Base-by-base conservation (phyloP, 345 rosid species). In the Aegle marmelos region DNA sequence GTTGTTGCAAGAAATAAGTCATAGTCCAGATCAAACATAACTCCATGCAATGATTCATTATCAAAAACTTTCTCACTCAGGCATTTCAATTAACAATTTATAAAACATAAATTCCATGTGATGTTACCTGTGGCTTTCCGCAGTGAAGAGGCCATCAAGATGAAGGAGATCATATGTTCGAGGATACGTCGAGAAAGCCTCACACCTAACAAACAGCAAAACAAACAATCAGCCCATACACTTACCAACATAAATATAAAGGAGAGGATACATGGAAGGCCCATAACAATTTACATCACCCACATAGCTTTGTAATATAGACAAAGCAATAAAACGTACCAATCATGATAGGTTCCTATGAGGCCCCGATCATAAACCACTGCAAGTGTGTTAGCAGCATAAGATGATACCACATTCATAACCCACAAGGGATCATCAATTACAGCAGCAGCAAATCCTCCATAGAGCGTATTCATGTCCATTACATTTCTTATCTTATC, bases 391-490 rank as follows among this genome's bases (percentile, higher is more conserved):
- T 92, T 96, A 36, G 88, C 83, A 82, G 92, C 91, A 68, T 94
- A 91, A 50, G 97, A 92, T 22, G 99, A 94, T 57, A 91, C 93
- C 25, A 96, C 97, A 24, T 94, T 96, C 98, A 96, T 96, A 75
- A 92, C 94, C 99, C 99, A 96, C 73, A 89, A 33, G 25, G 99
- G 98, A 84, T 89, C 91, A 67, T 91, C 91, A 70, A 91, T 72
- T 68, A 91, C 39, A 62, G 97, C 85, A 16, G 98, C 93, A 66
- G 99, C 95, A 22, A 96, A 87, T 75, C 99, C 98, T 81, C 99
- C 99, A 54, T 91, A 96, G 68, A 86, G 83, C n/a, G 99, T 94
- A 82, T 92, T 96, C 99, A 96, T 96, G 82, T 96, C 99, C 98
- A 96, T 96, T 70, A 92, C 95, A 83, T 96, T 96, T 79, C 99